Percentiles rank a stretch among this genome's conserved stretches.
Conservation (phyloP, 192 early-diverging fungal species). For the Umbelopsis isabellina region DNA sequence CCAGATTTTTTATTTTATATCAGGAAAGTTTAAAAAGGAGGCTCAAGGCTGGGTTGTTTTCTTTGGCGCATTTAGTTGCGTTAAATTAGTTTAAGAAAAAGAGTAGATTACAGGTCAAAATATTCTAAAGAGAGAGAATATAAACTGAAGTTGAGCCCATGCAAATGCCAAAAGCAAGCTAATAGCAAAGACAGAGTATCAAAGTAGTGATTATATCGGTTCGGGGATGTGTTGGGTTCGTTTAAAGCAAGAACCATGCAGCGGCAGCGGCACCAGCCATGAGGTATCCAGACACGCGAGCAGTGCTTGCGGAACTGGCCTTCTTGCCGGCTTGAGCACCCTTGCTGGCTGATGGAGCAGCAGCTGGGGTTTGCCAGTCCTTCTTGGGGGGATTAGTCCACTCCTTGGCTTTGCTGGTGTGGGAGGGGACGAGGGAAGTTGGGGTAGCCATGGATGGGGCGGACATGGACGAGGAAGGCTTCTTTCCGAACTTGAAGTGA, state of each 20-base stretch:
- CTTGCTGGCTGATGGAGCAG: not conserved
- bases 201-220: not conserved
- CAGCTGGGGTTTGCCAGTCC: not conserved
- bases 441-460: not conserved
- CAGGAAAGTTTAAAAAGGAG: too few species aligned
- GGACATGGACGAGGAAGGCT: not conserved
- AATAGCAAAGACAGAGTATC: too few species aligned
- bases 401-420: not conserved
- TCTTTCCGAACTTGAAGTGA: not conserved
- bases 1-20: too few species aligned
- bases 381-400: too few species aligned
- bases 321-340: not conserved
- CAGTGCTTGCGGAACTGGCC: not conserved
- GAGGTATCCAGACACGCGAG: not conserved
- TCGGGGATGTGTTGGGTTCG: not conserved
- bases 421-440: not conserved
- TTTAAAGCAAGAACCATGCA: conserved; percentile 11
- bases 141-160: too few species aligned
- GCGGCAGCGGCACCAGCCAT: conserved; percentile 6
- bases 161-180: too few species aligned
- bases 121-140: too few species aligned
- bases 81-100: too few species aligned
- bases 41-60: too few species aligned
- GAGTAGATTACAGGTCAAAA: too few species aligned
- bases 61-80: too few species aligned